phyloP scores from a whole-genome alignment of 73 alveolate species.

The Stentor roeselii region DNA sequence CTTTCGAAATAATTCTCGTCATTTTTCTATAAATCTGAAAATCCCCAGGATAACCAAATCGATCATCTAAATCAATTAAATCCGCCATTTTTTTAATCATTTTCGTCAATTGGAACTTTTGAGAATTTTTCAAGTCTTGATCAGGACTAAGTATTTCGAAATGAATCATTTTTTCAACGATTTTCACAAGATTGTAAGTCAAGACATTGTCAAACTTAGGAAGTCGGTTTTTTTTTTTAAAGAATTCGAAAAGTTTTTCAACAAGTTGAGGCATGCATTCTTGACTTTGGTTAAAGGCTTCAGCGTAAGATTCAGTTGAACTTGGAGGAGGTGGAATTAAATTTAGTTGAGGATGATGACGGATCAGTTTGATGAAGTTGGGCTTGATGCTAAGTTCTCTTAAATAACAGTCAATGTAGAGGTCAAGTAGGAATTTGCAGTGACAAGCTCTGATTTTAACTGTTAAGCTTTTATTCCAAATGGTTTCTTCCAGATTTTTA shows the following conservation, averaged over 20 bases:
- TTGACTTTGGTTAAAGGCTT: neutral
- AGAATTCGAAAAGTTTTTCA: neutral
- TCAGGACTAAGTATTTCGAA: neutral
- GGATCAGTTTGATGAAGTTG: constrained; percentile 33
- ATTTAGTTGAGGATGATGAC: neutral
- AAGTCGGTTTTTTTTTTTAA: neutral
- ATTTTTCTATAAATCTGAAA: neutral
- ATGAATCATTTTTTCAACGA: neutral
- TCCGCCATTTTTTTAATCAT: neutral
- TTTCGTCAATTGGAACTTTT: neutral
- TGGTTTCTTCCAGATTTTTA: neutral
- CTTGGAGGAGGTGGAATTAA: neutral
- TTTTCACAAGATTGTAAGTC: neutral
- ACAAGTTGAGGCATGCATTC: neutral
- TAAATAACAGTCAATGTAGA: constrained; percentile 42
- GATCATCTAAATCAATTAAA: too few species aligned
- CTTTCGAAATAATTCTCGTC: neutral
- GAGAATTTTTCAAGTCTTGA: neutral
- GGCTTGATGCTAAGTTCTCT: constrained; percentile 34
- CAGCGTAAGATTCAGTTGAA: neutral
- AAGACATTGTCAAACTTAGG: neutral
- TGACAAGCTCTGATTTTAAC: constrained; percentile 33
- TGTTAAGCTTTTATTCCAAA: constrained; percentile 4
- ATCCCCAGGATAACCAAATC: neutral
- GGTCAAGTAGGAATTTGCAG: constrained; percentile 30